These are phyloP conservation scores for Pisolithus microcarpus DNA, from an alignment of 768 basidiomycete species.

Conservation along the genomic window DNA sequence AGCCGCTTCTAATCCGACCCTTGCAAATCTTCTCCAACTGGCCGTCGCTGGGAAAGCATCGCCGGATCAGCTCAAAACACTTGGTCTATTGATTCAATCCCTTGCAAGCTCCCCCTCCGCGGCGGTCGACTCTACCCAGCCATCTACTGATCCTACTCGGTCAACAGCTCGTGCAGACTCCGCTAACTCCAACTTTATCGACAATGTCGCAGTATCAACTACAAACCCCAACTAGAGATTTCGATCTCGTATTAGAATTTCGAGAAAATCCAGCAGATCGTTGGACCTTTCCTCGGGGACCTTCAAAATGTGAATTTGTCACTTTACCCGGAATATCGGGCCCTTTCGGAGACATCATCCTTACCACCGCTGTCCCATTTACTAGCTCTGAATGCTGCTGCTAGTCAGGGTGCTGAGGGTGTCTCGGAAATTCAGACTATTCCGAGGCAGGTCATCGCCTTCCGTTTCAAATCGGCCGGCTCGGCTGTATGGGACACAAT, in stretches of 20 bases:
- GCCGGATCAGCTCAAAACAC: constrained; percentile 57
- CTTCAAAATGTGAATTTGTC: constrained; percentile 42
- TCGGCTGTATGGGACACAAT: constrained; percentile 51
- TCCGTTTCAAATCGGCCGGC: constrained; percentile 44
- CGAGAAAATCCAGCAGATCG: constrained; percentile 53
- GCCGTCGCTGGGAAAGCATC: constrained; percentile 57
- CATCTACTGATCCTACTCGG: constrained; percentile 3
- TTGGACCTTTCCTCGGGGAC: constrained; percentile 62
- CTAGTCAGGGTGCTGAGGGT: constrained; percentile 8
- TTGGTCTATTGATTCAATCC: constrained; percentile 69
- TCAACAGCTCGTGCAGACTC: constrained; percentile 9
- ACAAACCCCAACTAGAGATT: constrained; percentile 41
- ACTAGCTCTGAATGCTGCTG: constrained; percentile 11
- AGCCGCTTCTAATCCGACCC: constrained; percentile 58
- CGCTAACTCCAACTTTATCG: constrained; percentile 8
- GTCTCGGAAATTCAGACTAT: constrained; percentile 3
- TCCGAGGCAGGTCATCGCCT: constrained; percentile 32
- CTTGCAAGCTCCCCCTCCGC: constrained; percentile 32
- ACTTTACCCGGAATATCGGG: constrained; percentile 10
- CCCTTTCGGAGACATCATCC: constrained; percentile 26
- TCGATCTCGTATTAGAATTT: constrained; percentile 70
- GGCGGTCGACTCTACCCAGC: constrained; percentile 1
- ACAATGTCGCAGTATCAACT: constrained; percentile 17
- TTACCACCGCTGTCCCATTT: constrained; percentile 44
- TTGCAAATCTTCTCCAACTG: constrained; percentile 58